Conservation (phyloP, 2,329 filamentous ascomycete species). For the Cytospora paraplurivora region DNA sequence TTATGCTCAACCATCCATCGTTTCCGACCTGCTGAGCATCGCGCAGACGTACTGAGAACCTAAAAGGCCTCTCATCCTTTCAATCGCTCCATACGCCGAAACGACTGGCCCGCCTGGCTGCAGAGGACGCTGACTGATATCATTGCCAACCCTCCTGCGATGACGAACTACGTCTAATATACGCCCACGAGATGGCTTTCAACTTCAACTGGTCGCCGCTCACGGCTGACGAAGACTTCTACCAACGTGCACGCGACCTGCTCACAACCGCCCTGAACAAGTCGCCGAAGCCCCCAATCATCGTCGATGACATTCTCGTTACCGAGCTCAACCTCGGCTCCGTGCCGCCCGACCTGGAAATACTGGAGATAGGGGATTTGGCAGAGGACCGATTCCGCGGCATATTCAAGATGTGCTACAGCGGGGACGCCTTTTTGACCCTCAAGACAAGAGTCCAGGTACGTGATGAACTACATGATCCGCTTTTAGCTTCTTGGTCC, state of each 20-base stretch:
- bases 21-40: conserved; percentile 3
- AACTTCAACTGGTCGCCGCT: conserved; percentile 99
- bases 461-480: conserved; percentile 41
- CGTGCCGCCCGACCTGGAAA: conserved; percentile 92
- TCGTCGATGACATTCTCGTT: conserved; percentile 98
- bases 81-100: conserved; percentile 1
- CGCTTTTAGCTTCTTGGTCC: conserved; percentile 17
- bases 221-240: conserved; percentile 90
- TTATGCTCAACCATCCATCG: background rate
- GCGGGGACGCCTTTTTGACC: conserved; percentile 92
- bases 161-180: conserved; percentile 46
- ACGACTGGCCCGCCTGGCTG: conserved; percentile 4
- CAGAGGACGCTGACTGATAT: conserved; percentile 14
- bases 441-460: conserved; percentile 93
- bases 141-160: conserved; percentile 28
- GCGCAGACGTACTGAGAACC: background rate
- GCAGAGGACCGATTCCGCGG: conserved; percentile 96
- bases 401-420: conserved; percentile 99
- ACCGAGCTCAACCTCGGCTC: conserved; percentile 96
- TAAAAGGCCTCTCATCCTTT: background rate
- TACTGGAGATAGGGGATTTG: conserved; percentile 94
- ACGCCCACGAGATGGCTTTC: conserved; percentile 76
- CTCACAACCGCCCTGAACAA: conserved; percentile 96
- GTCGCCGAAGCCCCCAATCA: conserved; percentile 95
- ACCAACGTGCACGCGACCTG: conserved; percentile 88